Conservation (phyloP, 768 basidiomycete species). For the Pholiota conissans region DNA sequence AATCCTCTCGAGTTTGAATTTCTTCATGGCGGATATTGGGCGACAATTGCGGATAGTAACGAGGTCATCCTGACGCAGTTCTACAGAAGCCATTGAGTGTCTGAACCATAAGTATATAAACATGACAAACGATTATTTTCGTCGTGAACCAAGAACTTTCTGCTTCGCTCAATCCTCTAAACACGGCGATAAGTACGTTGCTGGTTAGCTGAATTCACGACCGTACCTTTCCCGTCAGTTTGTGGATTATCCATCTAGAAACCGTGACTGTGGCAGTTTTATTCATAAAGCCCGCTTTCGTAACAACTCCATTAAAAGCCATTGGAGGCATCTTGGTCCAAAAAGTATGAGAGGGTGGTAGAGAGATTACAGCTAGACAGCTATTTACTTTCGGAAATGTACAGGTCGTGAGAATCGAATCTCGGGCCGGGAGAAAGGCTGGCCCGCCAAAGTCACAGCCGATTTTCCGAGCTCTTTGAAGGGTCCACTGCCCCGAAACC, state of each 20-base stretch:
- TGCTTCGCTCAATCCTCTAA: conserved; percentile 73
- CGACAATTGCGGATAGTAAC: conserved; percentile 83
- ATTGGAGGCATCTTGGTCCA: conserved; percentile 67
- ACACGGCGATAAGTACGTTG: background rate
- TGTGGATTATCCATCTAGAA: conserved; percentile 70
- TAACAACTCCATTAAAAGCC: conserved; percentile 71
- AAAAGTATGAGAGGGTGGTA: background rate
- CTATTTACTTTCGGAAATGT: background rate
- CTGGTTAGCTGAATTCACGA: background rate
- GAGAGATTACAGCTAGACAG: background rate
- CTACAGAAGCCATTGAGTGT: conserved; percentile 33
- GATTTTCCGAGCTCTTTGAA: background rate
- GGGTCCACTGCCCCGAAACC: too few species aligned
- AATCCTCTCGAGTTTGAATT: conserved; percentile 69
- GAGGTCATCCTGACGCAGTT: conserved; percentile 63
- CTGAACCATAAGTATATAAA: background rate
- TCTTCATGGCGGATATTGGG: conserved; percentile 76
- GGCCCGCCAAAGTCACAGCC: too few species aligned
- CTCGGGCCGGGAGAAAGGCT: too few species aligned
- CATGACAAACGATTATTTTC: conserved; percentile 66
- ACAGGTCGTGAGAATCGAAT: conserved; percentile 2
- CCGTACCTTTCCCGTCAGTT: conserved; percentile 73
- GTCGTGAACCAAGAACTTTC: conserved; percentile 80
- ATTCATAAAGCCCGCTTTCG: conserved; percentile 80
- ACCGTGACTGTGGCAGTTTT: conserved; percentile 87